Conservation (phyloP, 1,284 basidiomycete species). For the Cryptococcus sp. region DNA sequence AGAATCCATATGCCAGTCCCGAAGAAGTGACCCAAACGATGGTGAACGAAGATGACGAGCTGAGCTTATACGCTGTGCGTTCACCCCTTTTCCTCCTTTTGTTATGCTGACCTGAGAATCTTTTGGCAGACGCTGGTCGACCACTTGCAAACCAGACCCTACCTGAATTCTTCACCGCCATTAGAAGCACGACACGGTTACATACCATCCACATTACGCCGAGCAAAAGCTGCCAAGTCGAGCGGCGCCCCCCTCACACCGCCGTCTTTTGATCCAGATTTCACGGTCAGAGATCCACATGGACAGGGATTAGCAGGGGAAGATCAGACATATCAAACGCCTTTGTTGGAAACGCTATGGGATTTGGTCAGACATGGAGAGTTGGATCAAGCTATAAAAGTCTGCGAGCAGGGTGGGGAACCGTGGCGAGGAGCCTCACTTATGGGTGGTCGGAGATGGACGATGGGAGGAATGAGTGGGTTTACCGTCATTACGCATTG, state of each 20-base stretch:
- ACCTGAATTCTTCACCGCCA: slow-evolving; percentile 38
- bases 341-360: slow-evolving; percentile 46
- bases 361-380: slow-evolving; percentile 60
- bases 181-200: slow-evolving; percentile 49
- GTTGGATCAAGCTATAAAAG: slow-evolving; percentile 75
- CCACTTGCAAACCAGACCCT: slow-evolving; percentile 45
- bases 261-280: slow-evolving; percentile 48
- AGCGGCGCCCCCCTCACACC: slow-evolving; percentile 9
- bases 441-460: slow-evolving; percentile 53
- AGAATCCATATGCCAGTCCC: slow-evolving; percentile 45
- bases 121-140: slow-evolving; percentile 38
- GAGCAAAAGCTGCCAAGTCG: slow-evolving; percentile 29
- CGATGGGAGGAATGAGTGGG: slow-evolving; percentile 48
- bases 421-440: slow-evolving; percentile 68
- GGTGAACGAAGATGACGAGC: slow-evolving; percentile 44
- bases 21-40: slow-evolving; percentile 45
- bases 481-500: background rate
- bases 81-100: background rate
- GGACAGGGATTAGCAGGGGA: slow-evolving; percentile 44
- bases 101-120: background rate
- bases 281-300: slow-evolving; percentile 47
- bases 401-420: slow-evolving; percentile 80
- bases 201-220: slow-evolving; percentile 44
- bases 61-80: slow-evolving; percentile 43
- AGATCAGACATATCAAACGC: slow-evolving; percentile 47